These are phyloP conservation scores for Coniochaeta sp. DNA, from an alignment of 2,329 filamentous ascomycete species.

Conservation along the genomic window DNA sequence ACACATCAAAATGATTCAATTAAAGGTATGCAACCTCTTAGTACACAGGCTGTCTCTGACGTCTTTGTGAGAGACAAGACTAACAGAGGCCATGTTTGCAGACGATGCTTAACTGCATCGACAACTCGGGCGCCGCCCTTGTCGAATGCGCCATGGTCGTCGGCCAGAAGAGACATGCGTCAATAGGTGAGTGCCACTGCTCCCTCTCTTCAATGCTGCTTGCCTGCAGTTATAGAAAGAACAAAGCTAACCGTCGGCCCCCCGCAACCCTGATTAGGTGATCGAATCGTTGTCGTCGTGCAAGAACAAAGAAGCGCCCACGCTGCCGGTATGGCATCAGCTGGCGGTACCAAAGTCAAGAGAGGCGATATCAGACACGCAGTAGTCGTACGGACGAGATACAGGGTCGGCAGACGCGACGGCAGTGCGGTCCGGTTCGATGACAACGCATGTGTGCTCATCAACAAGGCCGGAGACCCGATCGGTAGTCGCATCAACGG, in stretches of 20 bases:
- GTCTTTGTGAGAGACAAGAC: neutral
- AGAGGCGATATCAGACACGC: constrained; percentile 95
- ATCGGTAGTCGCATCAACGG: constrained; percentile 89
- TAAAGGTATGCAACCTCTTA: constrained; percentile 54
- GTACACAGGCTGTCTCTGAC: neutral
- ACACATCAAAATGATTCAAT: constrained; percentile 72
- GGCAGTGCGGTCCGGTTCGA: constrained; percentile 89
- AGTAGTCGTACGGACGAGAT: constrained; percentile 84
- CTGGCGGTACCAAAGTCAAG: constrained; percentile 84
- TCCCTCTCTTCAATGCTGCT: too few species aligned
- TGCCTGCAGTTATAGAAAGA: neutral
- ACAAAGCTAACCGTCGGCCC: neutral
- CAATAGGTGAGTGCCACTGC: constrained; percentile 60
- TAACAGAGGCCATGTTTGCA: constrained; percentile 27
- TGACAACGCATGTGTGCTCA: constrained; percentile 94
- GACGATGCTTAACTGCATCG: constrained; percentile 99
- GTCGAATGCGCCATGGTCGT: constrained; percentile 95
- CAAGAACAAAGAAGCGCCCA: constrained; percentile 86
- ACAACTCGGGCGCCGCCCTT: constrained; percentile 96
- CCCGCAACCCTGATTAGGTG: constrained; percentile 49
- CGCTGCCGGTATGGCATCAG: constrained; percentile 62
- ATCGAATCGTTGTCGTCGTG: constrained; percentile 94
- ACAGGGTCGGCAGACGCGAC: constrained; percentile 80
- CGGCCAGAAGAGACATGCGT: constrained; percentile 80
- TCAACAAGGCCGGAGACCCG: constrained; percentile 95